A percentile compares a stretch with the other conserved stretches of the same genome.
Conservation (phyloP, 2,329 filamentous ascomycete species). For the Hypoxylon sp. region DNA sequence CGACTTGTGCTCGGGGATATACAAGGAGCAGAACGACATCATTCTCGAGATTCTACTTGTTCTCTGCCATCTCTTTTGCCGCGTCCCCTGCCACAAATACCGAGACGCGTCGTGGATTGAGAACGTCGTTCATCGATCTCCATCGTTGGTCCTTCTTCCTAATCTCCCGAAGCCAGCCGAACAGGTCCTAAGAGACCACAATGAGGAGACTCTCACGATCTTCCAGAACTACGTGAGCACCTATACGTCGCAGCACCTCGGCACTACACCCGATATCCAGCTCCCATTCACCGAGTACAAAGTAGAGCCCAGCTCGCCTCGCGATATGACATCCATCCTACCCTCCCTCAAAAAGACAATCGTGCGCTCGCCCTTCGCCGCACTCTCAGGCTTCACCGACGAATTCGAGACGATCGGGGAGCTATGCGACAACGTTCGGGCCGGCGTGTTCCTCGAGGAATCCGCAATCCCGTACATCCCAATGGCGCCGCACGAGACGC, state of each 20-base stretch:
- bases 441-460: conserved; percentile 81
- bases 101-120: conserved; percentile 63
- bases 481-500: conserved; percentile 70
- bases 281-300: conserved; percentile 72
- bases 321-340: conserved; percentile 45
- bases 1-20: conserved; percentile 70
- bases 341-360: conserved; percentile 58
- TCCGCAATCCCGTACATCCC: conserved; percentile 78
- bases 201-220: conserved; percentile 74
- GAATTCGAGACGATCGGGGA: conserved; percentile 75
- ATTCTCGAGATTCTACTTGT: conserved; percentile 76
- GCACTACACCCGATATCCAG: conserved; percentile 62
- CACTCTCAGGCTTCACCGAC: conserved; percentile 78
- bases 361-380: conserved; percentile 77
- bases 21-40: conserved; percentile 57
- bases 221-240: conserved; percentile 79
- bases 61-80: conserved; percentile 78
- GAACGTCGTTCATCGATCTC: conserved; percentile 67
- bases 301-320: conserved; percentile 56
- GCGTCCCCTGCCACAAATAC: conserved; percentile 64
- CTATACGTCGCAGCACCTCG: conserved; percentile 75
- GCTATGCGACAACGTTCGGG: conserved; percentile 75
- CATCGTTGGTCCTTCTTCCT: conserved; percentile 77
- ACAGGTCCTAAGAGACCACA: conserved; percentile 71
- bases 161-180: conserved; percentile 71